Percentiles rank a stretch among this genome's conserved stretches.
phyloP scores from a whole-genome alignment of 2,329 filamentous ascomycete species.

The Aspergillus ustus region DNA sequence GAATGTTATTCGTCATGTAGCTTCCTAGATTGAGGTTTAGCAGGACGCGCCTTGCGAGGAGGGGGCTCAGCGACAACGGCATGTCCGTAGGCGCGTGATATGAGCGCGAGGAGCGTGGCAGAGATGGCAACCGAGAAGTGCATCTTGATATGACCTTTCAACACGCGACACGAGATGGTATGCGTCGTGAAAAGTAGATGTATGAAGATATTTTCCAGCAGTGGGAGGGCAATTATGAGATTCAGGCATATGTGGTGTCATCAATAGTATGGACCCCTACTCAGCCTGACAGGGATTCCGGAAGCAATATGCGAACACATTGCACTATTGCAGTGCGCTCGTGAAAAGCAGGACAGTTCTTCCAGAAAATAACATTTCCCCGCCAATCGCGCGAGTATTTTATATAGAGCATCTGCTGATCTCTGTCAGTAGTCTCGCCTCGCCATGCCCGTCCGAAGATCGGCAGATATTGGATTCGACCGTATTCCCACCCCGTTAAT shows the following conservation, averaged over 20 bases:
- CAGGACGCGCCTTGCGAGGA: background rate
- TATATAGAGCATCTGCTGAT: background rate
- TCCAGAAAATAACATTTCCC: background rate
- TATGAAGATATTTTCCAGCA: background rate
- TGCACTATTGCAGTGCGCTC: background rate
- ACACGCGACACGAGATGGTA: no score
- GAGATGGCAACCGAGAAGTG: background rate
- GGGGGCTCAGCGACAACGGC: background rate
- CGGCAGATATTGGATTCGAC: no score
- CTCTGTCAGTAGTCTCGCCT: background rate
- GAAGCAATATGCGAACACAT: no score
- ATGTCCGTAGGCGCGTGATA: background rate
- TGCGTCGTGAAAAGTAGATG: no score
- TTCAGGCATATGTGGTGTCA: no score
- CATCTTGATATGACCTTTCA: background rate
- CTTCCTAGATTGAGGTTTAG: rapidly evolving
- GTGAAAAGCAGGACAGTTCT: background rate
- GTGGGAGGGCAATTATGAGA: no score
- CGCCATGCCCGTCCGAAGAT: background rate
- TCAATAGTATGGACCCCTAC: no score
- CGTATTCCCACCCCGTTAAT: no score
- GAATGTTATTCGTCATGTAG: background rate
- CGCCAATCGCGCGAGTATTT: background rate
- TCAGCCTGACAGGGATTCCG: no score
- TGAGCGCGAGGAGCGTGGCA: background rate